Base-by-base conservation (phyloP, 2,329 filamentous ascomycete species). In the Remersonia thermophila region DNA sequence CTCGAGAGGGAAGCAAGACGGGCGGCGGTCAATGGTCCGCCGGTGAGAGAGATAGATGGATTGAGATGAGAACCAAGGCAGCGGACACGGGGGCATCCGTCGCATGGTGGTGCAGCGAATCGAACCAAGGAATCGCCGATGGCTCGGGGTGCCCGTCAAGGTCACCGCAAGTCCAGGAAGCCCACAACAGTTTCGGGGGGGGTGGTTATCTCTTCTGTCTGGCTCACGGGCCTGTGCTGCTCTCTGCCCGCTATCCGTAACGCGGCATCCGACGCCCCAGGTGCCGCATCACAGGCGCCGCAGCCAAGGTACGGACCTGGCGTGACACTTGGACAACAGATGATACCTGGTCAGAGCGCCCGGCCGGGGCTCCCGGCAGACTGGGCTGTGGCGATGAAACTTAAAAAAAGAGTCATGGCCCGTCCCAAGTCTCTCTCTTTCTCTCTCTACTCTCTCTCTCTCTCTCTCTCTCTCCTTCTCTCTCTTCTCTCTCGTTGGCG, bases 241-340 rank as follows among this genome's bases (percentile, higher is more conserved):
- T 25, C 26, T 27, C 18, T 32, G 33, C n/a, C n/a, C n/a, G n/a
- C n/a, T n/a, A n/a, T n/a, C n/a, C n/a, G n/a, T n/a, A n/a, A n/a
- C n/a, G n/a, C 25, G 34, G 34, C 38, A 39, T 31, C 23, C 44
- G 38, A 36, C 41, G n/a, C n/a, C n/a, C n/a, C n/a, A n/a, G n/a
- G n/a, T n/a, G n/a, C n/a, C n/a, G n/a, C n/a, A n/a, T n/a, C n/a
- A n/a, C n/a, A n/a, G n/a, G n/a, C n/a, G n/a, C n/a, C n/a, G n/a
- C n/a, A n/a, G n/a, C n/a, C n/a, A n/a, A n/a, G n/a, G n/a, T 41
- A 38, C 35, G 32, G 30, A 31, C 30, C 40, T 43, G 41, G 45
- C 35, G 45, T n/a, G 45, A 46, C 43, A 46, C 43, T 46, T n/a
- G 46, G 43, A 36, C 40, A 39, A 38, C 26, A 18, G 35, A 38